These are phyloP conservation scores for Durusdinium trenchii DNA, from an alignment of 73 alveolate species.

Conservation along the genomic window DNA sequence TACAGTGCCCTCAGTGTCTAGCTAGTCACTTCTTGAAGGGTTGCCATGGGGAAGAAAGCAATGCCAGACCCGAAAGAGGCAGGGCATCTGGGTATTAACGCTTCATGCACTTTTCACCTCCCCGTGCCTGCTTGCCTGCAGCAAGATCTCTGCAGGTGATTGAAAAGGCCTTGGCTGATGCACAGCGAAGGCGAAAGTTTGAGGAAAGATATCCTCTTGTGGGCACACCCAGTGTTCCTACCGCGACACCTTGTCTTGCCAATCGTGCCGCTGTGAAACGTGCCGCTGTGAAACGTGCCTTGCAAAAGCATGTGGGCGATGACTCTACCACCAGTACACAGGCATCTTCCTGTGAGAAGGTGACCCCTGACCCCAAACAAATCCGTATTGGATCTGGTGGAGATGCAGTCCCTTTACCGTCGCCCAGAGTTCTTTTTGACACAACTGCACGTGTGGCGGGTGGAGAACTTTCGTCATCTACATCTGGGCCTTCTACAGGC, in stretches of 20 bases:
- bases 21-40: neutral
- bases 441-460: neutral
- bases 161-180: constrained; percentile 22
- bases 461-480: neutral
- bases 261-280: neutral
- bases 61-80: neutral
- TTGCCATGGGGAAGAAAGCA: constrained; percentile 6
- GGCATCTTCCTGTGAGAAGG: neutral
- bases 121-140: neutral
- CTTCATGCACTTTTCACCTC: neutral
- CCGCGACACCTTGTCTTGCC: constrained; percentile 34
- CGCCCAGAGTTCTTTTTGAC: neutral
- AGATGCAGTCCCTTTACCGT: too few relatives aligned
- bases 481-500: neutral
- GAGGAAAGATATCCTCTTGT: neutral
- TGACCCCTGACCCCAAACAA: constrained; percentile 5
- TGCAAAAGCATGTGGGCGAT: neutral
- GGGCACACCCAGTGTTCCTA: neutral
- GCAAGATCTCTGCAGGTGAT: neutral
- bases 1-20: neutral
- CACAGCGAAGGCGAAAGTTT: neutral
- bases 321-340: neutral
- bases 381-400: neutral
- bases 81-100: neutral
- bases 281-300: neutral